Evolutionary conservation across 768 basidiomycete species (phyloP), one percentile per base, ranked within the genome.

Genomic region (Pholiota conissans): DNA sequence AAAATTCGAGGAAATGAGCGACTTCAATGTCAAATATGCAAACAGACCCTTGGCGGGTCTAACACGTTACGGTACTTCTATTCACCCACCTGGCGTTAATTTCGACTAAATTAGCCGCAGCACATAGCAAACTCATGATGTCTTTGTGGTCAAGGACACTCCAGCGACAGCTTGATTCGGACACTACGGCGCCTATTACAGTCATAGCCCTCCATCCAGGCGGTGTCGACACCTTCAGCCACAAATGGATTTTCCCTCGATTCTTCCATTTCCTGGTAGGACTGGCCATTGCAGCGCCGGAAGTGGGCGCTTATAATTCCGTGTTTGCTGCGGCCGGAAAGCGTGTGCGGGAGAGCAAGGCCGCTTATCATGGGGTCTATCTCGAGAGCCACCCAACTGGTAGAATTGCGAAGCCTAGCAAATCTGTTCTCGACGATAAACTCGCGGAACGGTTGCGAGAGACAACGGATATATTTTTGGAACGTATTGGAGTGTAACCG

Each of bases 291-390:
- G 56, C 62, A 8, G 35, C 61, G 13, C 60, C 65, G 8, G 58
- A 58, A 6, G 61, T 61, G 22, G 70, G 71, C 6, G 68, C 71
- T 6, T 66, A 69, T 37, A 69, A 63, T 37, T 61, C 66, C 7
- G 66, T 63, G 6, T 73, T 72, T 51, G 70, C 71, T 10, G 71
- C 69, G 50, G 69, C 71, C 13, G 60, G 60, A 7, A 69, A 64
- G 55, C 59, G 55, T 24, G 59, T 71, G 0, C 45, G 46, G 13
- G 61, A 62, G 22, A 60, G 69, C 34, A 68, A 52, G 49, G 57
- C 55, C 14, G 35, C 28, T 9, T 73, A 70, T 49, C 58, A 63
- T 39, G 69, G 68, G 1, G 65, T 46, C 16, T 71, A 73, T 60
- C 32, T 71, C 18, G 56, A 63, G 52, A 65, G 60, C 29, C 52